Evolutionary conservation across 2,329 filamentous ascomycete genomes (phyloP), one percentile per base, ranked within the genome.

Genomic region (Ceratocystis harringtonii): DNA sequence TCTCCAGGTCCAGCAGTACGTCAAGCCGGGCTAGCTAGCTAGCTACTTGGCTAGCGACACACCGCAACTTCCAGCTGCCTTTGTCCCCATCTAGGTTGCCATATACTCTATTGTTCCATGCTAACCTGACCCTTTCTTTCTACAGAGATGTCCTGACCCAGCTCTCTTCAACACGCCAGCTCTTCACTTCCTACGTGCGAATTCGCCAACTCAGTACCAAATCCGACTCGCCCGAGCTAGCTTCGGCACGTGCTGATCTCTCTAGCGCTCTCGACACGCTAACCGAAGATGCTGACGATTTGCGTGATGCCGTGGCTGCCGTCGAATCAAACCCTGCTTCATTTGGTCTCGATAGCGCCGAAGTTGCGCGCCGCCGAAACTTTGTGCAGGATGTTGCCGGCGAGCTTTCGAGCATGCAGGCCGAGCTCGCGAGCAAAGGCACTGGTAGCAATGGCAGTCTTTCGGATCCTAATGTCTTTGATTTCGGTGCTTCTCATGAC

Each of bases 161-260:
- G 68, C 85, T 99, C 69, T 82, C 87, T 69, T 84, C 84, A 15
- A 88, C 90, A 64, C 87, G 92, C 8, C 87, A 92, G 63, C 85
- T 96, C 66, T 96, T 96, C 80, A 86, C 89, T 69, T 96, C 92
- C 17, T 99, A 96, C 79, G 83, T 96, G 55, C 92, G 94, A 73
- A 99, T 99, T 77, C 90, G 91, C 72, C 94, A 91, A 58, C 86
- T 95, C 30, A 83, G 86, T 67, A 86, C 86, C 50, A 82, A 84
- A 7, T 77, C 86, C 15, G 80, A 80, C 55, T 92, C 89, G 19
- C 91, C 90, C 12, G 94, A 99, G 74, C 89, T 99, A 67, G 84
- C 89, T 72, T 85, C 87, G 63, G 92, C 88, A 58, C 83, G 86
- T 65, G 74, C 82, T 65, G 88, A 92, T 70, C 85, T 94, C 71